phyloP scores from a whole-genome alignment of 768 basidiomycete genomes.

The Collybia nuda region DNA sequence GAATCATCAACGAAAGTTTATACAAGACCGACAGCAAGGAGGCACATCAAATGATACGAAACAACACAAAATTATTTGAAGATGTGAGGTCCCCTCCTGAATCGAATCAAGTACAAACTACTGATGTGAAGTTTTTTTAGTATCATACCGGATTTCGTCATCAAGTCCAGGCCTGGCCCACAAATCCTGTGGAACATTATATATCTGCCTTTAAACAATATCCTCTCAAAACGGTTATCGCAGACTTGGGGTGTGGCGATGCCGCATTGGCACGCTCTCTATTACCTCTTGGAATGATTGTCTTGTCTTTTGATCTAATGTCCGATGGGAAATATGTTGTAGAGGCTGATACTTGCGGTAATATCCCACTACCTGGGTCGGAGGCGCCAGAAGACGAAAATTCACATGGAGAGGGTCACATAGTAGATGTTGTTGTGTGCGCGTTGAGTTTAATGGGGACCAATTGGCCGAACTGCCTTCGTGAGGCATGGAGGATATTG shows the following conservation, averaged over 20 bases:
- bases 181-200: slow-evolving; percentile 88
- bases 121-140: slow-evolving; percentile 37
- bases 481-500: slow-evolving; percentile 88
- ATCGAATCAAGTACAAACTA: slow-evolving; percentile 3
- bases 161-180: slow-evolving; percentile 92
- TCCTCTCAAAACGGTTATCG: slow-evolving; percentile 71
- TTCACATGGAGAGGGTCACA: slow-evolving; percentile 58
- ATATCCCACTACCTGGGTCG: slow-evolving; percentile 84
- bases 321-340: slow-evolving; percentile 75
- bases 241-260: slow-evolving; percentile 95
- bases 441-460: slow-evolving; percentile 96
- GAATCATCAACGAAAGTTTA: slow-evolving; percentile 89
- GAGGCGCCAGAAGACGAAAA: slow-evolving; percentile 40
- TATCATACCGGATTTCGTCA: slow-evolving; percentile 92
- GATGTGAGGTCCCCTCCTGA: slow-evolving; percentile 53
- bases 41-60: slow-evolving; percentile 79
- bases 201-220: slow-evolving; percentile 62
- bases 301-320: slow-evolving; percentile 80
- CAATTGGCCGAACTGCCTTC: slow-evolving; percentile 91
- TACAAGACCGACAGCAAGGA: slow-evolving; percentile 83
- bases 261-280: slow-evolving; percentile 81
- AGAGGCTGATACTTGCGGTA: slow-evolving; percentile 85
- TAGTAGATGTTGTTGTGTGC: slow-evolving; percentile 91
- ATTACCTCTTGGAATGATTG: slow-evolving; percentile 62
- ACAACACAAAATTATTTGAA: slow-evolving; percentile 76